These are phyloP conservation scores for Globisporangium emineosum DNA, from an alignment of 352 stramenopile species.

Conservation along the genomic window DNA sequence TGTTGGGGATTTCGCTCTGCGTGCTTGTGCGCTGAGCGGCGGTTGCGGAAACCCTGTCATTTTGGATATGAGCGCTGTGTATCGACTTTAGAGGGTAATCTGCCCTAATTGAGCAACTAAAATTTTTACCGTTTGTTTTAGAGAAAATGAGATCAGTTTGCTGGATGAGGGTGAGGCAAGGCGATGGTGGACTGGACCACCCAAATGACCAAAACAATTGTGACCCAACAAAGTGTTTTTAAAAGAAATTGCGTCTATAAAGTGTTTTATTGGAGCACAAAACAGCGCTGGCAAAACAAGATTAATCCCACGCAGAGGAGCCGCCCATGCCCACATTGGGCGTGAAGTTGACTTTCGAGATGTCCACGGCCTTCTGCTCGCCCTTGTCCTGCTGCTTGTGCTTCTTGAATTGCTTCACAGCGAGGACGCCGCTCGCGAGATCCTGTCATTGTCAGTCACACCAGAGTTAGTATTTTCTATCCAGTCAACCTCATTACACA, in stretches of 20 bases:
- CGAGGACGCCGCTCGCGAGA: constrained; percentile 67
- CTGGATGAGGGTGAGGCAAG: background rate
- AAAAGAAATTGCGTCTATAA: background rate
- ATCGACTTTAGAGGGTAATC: constrained; percentile 10
- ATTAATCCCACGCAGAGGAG: constrained; percentile 62
- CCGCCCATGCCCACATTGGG: constrained; percentile 65
- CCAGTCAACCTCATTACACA: background rate
- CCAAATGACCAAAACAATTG: too few relatives aligned
- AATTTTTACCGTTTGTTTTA: background rate
- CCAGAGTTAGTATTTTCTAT: background rate
- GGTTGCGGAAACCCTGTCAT: background rate
- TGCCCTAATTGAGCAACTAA: background rate
- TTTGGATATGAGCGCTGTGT: background rate
- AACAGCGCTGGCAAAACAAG: too few relatives aligned
- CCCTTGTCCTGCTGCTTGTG: constrained; percentile 36
- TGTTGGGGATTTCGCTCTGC: constrained; percentile 16
- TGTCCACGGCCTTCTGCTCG: constrained; percentile 35
- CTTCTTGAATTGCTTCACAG: constrained; percentile 81
- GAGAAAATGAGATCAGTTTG: background rate
- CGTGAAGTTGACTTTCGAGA: constrained; percentile 61
- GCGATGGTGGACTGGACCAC: constrained; percentile 7
- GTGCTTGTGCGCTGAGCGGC: constrained; percentile 7
- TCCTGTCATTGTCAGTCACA: constrained; percentile 29
- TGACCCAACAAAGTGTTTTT: background rate
- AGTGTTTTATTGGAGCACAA: background rate